These are phyloP conservation scores for Penicillium glabrum DNA, from an alignment of 2,329 filamentous ascomycete species.

Conservation along the genomic window DNA sequence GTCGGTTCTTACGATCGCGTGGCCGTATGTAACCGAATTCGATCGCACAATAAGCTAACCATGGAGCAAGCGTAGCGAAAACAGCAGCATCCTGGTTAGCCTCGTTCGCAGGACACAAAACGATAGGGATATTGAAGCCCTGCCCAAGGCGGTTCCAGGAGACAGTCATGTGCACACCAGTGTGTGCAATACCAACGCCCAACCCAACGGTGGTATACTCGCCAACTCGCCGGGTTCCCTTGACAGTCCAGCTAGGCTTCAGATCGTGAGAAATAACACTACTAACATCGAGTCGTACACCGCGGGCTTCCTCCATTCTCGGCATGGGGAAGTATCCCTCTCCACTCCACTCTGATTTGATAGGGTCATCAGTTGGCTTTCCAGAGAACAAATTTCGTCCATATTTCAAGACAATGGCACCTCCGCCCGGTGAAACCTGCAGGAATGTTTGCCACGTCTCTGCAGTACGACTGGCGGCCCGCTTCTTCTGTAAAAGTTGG, in stretches of 20 bases:
- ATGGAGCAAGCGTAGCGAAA: conserved; percentile 39
- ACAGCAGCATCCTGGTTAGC: conserved; percentile 35
- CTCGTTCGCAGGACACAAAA: conserved; percentile 35
- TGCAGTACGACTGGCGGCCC: conserved; percentile 21
- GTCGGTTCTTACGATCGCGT: conserved; percentile 35
- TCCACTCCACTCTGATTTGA: conserved; percentile 42
- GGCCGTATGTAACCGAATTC: conserved; percentile 45
- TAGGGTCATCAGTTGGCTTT: conserved; percentile 29
- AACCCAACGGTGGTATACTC: conserved; percentile 41
- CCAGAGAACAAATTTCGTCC: conserved; percentile 40
- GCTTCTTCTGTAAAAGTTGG: conserved; percentile 12
- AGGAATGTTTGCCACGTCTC: conserved; percentile 37
- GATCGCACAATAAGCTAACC: conserved; percentile 39
- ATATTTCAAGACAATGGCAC: conserved; percentile 35
- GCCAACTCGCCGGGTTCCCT: conserved; percentile 37
- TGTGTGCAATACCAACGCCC: conserved; percentile 36
- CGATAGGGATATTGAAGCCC: conserved; percentile 39
- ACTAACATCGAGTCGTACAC: conserved; percentile 36
- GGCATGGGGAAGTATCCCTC: conserved; percentile 39
- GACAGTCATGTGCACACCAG: conserved; percentile 39
- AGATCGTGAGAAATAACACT: conserved; percentile 28
- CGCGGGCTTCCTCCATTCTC: conserved; percentile 27
- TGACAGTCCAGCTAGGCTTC: conserved; percentile 35
- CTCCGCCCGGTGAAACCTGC: conserved; percentile 28
- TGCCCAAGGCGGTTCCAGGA: conserved; percentile 45